Conservation (phyloP, 768 basidiomycete genomes). For the Serendipita indica region DNA sequence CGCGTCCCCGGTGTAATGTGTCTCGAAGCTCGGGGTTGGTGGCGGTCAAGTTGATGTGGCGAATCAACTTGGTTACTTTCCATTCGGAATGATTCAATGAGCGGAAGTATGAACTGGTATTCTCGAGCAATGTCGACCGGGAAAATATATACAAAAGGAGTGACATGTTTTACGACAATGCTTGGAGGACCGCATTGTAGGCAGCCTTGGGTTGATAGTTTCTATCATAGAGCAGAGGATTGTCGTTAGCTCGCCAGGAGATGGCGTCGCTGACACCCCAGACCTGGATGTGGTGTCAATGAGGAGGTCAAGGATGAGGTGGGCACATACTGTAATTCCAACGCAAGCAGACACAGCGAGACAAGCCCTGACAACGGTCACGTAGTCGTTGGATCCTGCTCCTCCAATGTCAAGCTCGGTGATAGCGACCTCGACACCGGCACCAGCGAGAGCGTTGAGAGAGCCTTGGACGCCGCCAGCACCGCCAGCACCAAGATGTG, state of each 20-base stretch:
- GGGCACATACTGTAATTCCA: constrained; percentile 27
- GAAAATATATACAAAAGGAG: too few species aligned
- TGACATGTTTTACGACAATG: too few species aligned
- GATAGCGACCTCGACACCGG: constrained; percentile 29
- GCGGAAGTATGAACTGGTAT: too few species aligned
- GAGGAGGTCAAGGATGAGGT: too few species aligned
- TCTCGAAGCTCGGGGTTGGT: too few species aligned
- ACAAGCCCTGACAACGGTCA: constrained; percentile 32
- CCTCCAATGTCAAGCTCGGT: constrained; percentile 31
- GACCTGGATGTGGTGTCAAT: too few species aligned
- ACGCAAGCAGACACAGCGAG: constrained; percentile 29
- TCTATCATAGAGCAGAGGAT: constrained; percentile 32
- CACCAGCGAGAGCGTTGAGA: constrained; percentile 29
- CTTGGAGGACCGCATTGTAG: constrained; percentile 21
- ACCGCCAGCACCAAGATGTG: constrained; percentile 31
- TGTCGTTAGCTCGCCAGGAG: constrained; percentile 31
- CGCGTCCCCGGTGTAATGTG: too few species aligned
- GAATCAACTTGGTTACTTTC: too few species aligned
- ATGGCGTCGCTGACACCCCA: constrained; percentile 37
- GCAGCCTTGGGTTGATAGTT: constrained; percentile 33
- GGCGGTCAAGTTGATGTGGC: too few species aligned
- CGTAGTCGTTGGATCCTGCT: constrained; percentile 28
- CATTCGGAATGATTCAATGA: too few species aligned
- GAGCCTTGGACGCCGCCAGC: constrained; percentile 29
- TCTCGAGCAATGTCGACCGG: too few species aligned